A percentile compares a stretch with the other conserved stretches of the same genome.
These are phyloP conservation scores for Epichloe bromicola DNA, from an alignment of 2,329 filamentous ascomycete species.

Conservation along the genomic window DNA sequence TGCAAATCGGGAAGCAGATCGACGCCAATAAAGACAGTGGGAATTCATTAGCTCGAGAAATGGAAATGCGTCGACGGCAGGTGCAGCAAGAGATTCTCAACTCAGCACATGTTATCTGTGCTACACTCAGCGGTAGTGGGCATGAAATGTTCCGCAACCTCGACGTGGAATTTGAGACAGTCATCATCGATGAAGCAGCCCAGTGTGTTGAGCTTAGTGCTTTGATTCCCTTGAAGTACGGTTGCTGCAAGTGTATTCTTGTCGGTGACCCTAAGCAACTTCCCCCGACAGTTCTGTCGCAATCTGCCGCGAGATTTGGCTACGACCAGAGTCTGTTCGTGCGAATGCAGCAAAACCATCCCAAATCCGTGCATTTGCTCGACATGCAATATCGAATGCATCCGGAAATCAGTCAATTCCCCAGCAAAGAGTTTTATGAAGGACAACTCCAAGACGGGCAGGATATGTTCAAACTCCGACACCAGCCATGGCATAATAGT, in stretches of 20 bases:
- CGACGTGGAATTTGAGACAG: constrained; percentile 94
- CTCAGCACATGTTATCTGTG: constrained; percentile 82
- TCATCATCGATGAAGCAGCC: constrained; percentile 94
- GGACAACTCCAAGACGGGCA: constrained; percentile 71
- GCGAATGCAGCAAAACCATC: constrained; percentile 89
- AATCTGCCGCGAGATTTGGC: constrained; percentile 80
- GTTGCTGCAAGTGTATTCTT: constrained; percentile 89
- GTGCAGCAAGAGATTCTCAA: constrained; percentile 88
- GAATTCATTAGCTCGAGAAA: constrained; percentile 67
- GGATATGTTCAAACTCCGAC: constrained; percentile 65
- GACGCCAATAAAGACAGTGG: constrained; percentile 80
- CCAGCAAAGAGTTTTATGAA: constrained; percentile 87
- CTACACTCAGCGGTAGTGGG: constrained; percentile 86
- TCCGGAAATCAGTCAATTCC: constrained; percentile 85
- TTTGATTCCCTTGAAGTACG: constrained; percentile 93
- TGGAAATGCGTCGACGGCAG: constrained; percentile 70
- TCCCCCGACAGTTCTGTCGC: constrained; percentile 93
- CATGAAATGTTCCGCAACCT: constrained; percentile 95
- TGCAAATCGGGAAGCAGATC: constrained; percentile 62
- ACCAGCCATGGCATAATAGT: constrained; percentile 75
- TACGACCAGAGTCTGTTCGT: constrained; percentile 98
- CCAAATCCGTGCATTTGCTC: constrained; percentile 79
- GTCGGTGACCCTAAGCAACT: constrained; percentile 97
- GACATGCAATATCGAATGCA: constrained; percentile 99
- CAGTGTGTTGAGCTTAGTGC: constrained; percentile 97